Percentiles rank a stretch among this genome's conserved stretches.
Evolutionary conservation across 495 filamentous ascomycete species (phyloP).

Genomic region (Bombardia bombarda): DNA sequence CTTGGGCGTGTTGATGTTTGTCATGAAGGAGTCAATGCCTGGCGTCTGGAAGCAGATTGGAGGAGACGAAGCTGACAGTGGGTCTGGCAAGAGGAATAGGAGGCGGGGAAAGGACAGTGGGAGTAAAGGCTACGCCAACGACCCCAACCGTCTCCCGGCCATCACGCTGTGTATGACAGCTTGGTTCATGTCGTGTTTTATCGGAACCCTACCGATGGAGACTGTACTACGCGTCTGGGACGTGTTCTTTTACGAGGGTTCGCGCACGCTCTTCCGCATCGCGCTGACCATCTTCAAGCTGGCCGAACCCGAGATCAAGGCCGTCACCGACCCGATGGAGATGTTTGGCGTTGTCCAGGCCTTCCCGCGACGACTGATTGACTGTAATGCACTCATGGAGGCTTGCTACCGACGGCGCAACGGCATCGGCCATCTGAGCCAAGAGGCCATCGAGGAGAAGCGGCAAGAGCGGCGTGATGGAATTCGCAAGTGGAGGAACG

Average conservation of each 20-base stretch:
- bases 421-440: slow-evolving; percentile 73
- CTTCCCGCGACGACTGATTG: slow-evolving; percentile 72
- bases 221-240: slow-evolving; percentile 92
- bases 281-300: slow-evolving; percentile 89
- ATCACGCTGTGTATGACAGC: slow-evolving; percentile 88
- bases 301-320: slow-evolving; percentile 73
- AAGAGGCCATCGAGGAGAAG: slow-evolving; percentile 55
- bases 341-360: slow-evolving; percentile 91
- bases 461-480: slow-evolving; percentile 49
- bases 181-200: slow-evolving; percentile 99
- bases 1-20: slow-evolving; percentile 84
- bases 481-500: slow-evolving; percentile 31
- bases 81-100: slow-evolving; percentile 40
- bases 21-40: slow-evolving; percentile 75
- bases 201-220: slow-evolving; percentile 87
- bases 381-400: slow-evolving; percentile 74
- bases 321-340: slow-evolving; percentile 84
- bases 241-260: slow-evolving; percentile 90
- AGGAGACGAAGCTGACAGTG: slow-evolving; percentile 57
- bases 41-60: slow-evolving; percentile 83
- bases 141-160: slow-evolving; percentile 61
- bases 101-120: slow-evolving; percentile 16
- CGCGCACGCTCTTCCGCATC: slow-evolving; percentile 89
- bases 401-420: slow-evolving; percentile 71
- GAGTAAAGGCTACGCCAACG: slow-evolving; percentile 18